phyloP scores from a whole-genome alignment of 2,329 filamentous ascomycete genomes.

The Dothideomycetidae sp. region DNA sequence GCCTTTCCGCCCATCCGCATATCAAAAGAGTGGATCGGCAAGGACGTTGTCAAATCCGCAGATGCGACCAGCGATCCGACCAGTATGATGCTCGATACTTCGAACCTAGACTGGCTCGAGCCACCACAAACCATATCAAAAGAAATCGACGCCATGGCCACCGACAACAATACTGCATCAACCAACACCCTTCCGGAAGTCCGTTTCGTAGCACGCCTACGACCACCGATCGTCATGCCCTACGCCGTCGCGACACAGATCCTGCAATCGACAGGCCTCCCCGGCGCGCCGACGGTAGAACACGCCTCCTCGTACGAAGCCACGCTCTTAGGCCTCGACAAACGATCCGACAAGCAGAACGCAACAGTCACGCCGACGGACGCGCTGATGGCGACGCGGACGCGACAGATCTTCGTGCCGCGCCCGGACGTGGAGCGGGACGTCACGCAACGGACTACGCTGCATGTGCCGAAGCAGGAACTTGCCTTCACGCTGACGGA shows the following conservation, averaged over 20 bases:
- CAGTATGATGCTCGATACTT: slow-evolving; percentile 22
- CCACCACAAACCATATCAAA: slow-evolving; percentile 42
- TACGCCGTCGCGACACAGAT: slow-evolving; percentile 49
- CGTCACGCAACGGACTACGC: slow-evolving; percentile 38
- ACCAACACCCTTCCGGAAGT: slow-evolving; percentile 50
- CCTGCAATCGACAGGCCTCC: slow-evolving; percentile 35
- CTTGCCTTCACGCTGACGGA: slow-evolving; percentile 53
- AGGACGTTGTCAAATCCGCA: slow-evolving; percentile 44
- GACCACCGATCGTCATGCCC: slow-evolving; percentile 59
- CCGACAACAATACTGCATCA: too few species aligned
- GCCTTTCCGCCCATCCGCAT: slow-evolving; percentile 50
- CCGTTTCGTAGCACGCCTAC: slow-evolving; percentile 59
- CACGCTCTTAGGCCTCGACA: slow-evolving; percentile 1
- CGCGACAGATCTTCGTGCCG: slow-evolving; percentile 7
- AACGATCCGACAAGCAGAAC: too few species aligned
- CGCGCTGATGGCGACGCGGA: slow-evolving; percentile 7
- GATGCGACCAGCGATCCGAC: slow-evolving; percentile 19
- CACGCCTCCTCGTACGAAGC: slow-evolving; percentile 5
- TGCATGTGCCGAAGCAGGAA: slow-evolving; percentile 59
- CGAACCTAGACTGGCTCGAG: slow-evolving; percentile 53
- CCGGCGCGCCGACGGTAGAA: slow-evolving; percentile 1
- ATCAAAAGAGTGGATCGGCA: slow-evolving; percentile 60
- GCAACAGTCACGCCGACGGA: slow-evolving; percentile 9
- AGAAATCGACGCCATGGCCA: slow-evolving; percentile 31
- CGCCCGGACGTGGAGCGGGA: slow-evolving; percentile 13